These are phyloP conservation scores for Corymbia maculata DNA, from an alignment of 345 rosid species.

Conservation along the genomic window DNA sequence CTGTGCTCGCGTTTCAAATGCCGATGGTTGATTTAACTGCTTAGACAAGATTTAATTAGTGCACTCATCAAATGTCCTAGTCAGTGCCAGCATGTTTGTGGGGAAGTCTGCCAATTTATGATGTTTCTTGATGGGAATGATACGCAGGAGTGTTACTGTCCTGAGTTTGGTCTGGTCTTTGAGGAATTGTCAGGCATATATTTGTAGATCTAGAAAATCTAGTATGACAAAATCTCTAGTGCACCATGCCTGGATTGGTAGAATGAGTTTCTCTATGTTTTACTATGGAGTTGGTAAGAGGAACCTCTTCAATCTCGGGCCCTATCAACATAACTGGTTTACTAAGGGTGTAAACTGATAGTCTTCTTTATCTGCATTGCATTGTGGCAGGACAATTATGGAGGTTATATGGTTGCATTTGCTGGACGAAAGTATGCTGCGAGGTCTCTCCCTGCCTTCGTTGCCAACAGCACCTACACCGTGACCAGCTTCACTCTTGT, in stretches of 20 bases:
- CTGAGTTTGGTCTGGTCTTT: background rate
- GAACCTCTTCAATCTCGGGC: background rate
- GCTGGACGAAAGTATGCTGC: conserved; percentile 96
- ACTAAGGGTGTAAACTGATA: background rate
- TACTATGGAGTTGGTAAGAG: background rate
- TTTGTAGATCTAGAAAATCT: background rate
- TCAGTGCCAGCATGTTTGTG: background rate
- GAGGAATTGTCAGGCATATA: background rate
- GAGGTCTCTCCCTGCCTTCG: conserved; percentile 74
- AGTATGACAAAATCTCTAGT: background rate
- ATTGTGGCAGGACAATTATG: conserved; percentile 33
- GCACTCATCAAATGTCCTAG: background rate
- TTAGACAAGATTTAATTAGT: background rate
- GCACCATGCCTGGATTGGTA: background rate
- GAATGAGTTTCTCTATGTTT: background rate
- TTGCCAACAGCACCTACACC: conserved; percentile 50
- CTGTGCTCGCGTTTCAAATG: background rate
- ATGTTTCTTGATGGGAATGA: background rate
- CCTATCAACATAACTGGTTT: background rate
- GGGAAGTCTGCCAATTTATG: background rate
- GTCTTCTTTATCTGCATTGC: background rate
- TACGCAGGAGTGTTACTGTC: background rate
- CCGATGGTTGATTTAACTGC: background rate
- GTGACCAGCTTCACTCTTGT: conserved; percentile 97
- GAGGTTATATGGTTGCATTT: conserved; percentile 95